Conservation (phyloP, 768 basidiomycete species). For the Udeniomyces megalosporus region DNA sequence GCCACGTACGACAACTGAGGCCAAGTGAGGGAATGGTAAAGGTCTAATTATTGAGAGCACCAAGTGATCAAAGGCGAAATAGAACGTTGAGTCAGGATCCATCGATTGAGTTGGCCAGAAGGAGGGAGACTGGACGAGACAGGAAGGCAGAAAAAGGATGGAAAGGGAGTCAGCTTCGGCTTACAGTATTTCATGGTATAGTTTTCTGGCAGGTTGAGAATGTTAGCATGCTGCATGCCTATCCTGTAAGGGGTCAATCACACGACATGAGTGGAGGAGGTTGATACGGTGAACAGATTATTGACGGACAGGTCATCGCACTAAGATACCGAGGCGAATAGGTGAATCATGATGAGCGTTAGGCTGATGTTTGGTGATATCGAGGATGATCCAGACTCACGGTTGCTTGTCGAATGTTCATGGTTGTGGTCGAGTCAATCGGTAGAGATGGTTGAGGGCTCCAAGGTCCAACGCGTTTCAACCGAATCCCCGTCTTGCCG, state of each 20-base stretch:
- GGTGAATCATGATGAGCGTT: no score
- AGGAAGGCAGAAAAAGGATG: neutral
- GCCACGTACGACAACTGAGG: conserved; percentile 86
- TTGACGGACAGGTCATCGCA: conserved; percentile 50
- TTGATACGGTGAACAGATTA: neutral
- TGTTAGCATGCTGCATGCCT: conserved; percentile 86
- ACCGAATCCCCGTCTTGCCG: no score
- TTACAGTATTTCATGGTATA: conserved; percentile 50
- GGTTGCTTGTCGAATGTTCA: neutral
- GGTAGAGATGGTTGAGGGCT: no score
- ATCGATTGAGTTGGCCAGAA: neutral
- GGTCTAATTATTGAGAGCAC: conserved; percentile 38
- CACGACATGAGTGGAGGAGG: neutral
- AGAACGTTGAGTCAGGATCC: neutral
- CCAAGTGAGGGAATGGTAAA: conserved; percentile 83
- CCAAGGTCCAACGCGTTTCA: no score
- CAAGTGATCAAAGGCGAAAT: neutral
- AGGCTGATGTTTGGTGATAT: neutral
- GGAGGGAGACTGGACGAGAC: neutral
- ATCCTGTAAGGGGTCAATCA: conserved; percentile 19
- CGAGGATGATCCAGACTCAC: neutral
- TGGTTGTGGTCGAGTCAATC: no score
- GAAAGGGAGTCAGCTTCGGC: conserved; percentile 21
- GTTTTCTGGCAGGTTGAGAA: conserved; percentile 85
- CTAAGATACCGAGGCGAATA: conserved; percentile 35